These are phyloP conservation scores for Cardamine occulta DNA, from an alignment of 345 rosid species.

Conservation along the genomic window DNA sequence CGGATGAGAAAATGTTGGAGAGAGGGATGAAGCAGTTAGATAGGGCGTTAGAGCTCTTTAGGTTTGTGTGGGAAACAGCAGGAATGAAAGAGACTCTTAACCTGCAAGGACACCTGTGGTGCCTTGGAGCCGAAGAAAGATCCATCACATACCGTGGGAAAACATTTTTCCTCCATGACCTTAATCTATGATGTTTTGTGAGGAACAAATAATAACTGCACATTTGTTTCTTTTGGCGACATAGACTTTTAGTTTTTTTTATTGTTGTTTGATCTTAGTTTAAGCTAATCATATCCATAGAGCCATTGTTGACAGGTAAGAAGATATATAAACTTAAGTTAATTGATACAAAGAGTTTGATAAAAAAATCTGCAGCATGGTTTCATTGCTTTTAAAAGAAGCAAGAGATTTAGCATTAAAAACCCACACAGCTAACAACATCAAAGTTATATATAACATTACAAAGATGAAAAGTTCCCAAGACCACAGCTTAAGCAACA, in stretches of 20 bases:
- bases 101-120: constrained; percentile 74
- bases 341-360: constrained; percentile 35
- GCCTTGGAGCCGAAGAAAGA: constrained; percentile 58
- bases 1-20: constrained; percentile 58
- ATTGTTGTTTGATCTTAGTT: background rate
- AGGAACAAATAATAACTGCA: constrained; percentile 1
- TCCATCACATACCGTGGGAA: constrained; percentile 55
- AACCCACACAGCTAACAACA: constrained; percentile 39
- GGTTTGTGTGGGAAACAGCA: constrained; percentile 78
- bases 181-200: constrained; percentile 46
- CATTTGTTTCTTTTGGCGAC: constrained; percentile 5
- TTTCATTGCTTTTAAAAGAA: constrained; percentile 33
- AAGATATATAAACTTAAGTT: constrained; percentile 22
- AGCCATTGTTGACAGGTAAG: constrained; percentile 9
- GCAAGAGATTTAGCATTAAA: constrained; percentile 32
- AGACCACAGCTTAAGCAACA: constrained; percentile 31
- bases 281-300: background rate
- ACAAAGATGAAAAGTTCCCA: constrained; percentile 31
- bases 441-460: constrained; percentile 41
- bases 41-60: constrained; percentile 62
- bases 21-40: constrained; percentile 75
- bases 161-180: constrained; percentile 61
- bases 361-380: constrained; percentile 23
- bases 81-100: constrained; percentile 63
- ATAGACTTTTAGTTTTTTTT: background rate